Evolutionary conservation across 108 stramenopile species (phyloP), one percentile per base, ranked within the genome.

Genomic region (Phaeodactylum tricornutum): DNA sequence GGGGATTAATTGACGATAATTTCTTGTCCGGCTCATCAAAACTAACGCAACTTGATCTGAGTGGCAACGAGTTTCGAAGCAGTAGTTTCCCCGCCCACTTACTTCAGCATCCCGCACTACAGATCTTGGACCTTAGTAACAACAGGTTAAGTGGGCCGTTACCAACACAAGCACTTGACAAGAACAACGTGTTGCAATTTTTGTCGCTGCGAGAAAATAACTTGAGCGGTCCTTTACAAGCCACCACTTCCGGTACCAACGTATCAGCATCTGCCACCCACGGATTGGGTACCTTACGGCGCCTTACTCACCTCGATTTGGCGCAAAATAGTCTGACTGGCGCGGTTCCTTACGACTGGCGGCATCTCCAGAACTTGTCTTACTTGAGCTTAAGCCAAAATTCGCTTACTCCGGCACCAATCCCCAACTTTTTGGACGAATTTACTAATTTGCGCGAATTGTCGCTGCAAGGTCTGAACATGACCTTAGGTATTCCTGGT

Each of bases 41-140:
- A 0, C 38, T 71, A 11, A 32, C 37, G 8, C 43, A 59, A 50
- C 22, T 74, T 6, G 72, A 74, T 36, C 42, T 74, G 26, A 59
- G 61, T 42, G 50, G 30, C 8, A 72, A 64, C 42, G 16, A 23
- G 8, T 26, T 72, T 16, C 43, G 25, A 0, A n/a, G 4, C 5
- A 29, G 15, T 17, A 34, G 29, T 14, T 63, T 29, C 26, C 54
- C 26, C 28, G 4, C 1, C 1, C 19, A 42, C 42, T 35, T 49
- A 12, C 29, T 23, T 12, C 26, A 56, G 1, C 45, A 62, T 50
- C 45, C 29, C 0, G 28, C 30, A 44, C 21, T 68, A 5, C n/a
- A 35, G 28, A 37, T 61, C 12, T 30, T 68, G 25, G 54, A 60
- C 25, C 20, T 61, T 20, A 36, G 52, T 31, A 26, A 38, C 15